These are phyloP conservation scores for Colletotrichum lupini DNA, from an alignment of 2,329 filamentous ascomycete species.

Conservation along the genomic window DNA sequence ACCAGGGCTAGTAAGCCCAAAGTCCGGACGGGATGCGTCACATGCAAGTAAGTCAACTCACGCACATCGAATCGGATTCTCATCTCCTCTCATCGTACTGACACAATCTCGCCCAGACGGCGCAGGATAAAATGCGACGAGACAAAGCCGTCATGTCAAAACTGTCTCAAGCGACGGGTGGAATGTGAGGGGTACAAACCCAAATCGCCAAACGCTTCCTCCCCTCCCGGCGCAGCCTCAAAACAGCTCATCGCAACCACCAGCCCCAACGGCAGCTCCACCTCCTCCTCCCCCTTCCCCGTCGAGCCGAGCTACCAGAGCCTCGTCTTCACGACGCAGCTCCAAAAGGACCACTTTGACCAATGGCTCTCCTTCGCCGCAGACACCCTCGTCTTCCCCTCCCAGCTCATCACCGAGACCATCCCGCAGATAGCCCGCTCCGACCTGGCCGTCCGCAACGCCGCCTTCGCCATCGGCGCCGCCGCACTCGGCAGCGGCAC, in stretches of 20 bases:
- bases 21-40: constrained; percentile 36
- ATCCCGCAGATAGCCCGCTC: constrained; percentile 37
- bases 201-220: not conserved
- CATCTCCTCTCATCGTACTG: not conserved
- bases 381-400: constrained; percentile 22
- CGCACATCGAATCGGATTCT: not conserved
- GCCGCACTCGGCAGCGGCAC: constrained; percentile 10
- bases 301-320: constrained; percentile 26
- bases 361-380: constrained; percentile 18
- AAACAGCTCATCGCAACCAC: not conserved
- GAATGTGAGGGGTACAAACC: constrained; percentile 26
- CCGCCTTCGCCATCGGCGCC: constrained; percentile 54
- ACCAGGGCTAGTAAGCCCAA: constrained; percentile 36
- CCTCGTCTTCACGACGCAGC: constrained; percentile 24
- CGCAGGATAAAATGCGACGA: constrained; percentile 30
- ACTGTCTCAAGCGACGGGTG: constrained; percentile 19
- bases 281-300: constrained; percentile 18
- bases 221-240: not conserved
- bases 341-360: constrained; percentile 28
- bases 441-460: constrained; percentile 46
- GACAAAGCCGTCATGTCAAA: constrained; percentile 24
- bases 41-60: constrained; percentile 27
- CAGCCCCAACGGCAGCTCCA: not conserved
- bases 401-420: constrained; percentile 18
- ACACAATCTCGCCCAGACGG: not conserved